phyloP scores from a whole-genome alignment of 441 rosid species.

The Croton setiger region DNA sequence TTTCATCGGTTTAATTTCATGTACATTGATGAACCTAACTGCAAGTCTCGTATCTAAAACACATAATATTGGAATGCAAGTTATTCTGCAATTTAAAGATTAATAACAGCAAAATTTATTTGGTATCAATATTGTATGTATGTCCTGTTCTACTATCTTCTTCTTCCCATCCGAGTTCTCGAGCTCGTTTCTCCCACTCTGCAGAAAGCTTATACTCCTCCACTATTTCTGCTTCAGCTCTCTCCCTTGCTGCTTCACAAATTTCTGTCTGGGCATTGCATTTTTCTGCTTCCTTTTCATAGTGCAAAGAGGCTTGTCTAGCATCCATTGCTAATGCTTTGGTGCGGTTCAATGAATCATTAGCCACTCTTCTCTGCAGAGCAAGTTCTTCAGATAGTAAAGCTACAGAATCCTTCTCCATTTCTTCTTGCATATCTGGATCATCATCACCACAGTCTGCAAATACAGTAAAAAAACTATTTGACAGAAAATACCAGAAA shows the following conservation, averaged over 20 bases:
- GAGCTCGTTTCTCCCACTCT: slow-evolving; percentile 54
- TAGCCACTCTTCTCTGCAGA: slow-evolving; percentile 36
- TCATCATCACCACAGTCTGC: slow-evolving; percentile 42
- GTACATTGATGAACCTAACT: background rate
- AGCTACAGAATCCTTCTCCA: slow-evolving; percentile 34
- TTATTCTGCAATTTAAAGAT: background rate
- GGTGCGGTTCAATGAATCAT: slow-evolving; percentile 35
- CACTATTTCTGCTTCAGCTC: slow-evolving; percentile 37
- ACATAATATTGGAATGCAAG: background rate
- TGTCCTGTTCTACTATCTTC: slow-evolving; percentile 4
- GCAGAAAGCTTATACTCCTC: slow-evolving; percentile 39
- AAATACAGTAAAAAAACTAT: background rate
- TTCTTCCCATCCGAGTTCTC: slow-evolving; percentile 40
- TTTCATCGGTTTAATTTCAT: slow-evolving; percentile 14
- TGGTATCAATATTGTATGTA: background rate
- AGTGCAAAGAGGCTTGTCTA: slow-evolving; percentile 37
- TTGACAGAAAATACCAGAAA: background rate
- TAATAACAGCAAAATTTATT: background rate
- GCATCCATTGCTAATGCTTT: slow-evolving; percentile 28
- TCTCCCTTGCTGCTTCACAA: slow-evolving; percentile 56
- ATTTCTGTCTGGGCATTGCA: slow-evolving; percentile 49
- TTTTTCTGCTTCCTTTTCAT: slow-evolving; percentile 51
- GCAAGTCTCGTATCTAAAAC: background rate
- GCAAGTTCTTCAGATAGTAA: slow-evolving; percentile 46
- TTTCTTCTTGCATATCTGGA: slow-evolving; percentile 37